phyloP scores from a whole-genome alignment of 2,329 filamentous ascomycete genomes.

The Aspergillus sp. region DNA sequence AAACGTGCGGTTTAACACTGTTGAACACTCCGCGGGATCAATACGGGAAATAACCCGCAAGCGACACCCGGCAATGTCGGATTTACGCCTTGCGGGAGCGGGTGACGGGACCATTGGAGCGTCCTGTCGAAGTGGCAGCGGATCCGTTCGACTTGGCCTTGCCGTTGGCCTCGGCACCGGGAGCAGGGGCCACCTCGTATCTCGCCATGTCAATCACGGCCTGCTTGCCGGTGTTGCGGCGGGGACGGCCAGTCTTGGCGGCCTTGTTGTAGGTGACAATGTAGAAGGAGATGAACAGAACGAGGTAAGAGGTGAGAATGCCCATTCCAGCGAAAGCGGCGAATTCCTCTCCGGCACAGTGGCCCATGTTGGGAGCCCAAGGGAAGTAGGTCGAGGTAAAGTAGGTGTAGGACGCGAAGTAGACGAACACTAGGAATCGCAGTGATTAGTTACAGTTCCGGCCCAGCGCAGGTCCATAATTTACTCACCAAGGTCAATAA shows the following conservation, averaged over 20 bases:
- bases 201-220: constrained; percentile 80
- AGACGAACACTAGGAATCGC: constrained; percentile 73
- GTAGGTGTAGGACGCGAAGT: constrained; percentile 99
- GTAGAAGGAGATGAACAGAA: constrained; percentile 99
- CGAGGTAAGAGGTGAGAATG: constrained; percentile 90
- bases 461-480: not conserved
- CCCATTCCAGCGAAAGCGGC: constrained; percentile 89
- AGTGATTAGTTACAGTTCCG: constrained; percentile 19
- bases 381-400: constrained; percentile 89
- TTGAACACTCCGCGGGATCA: not conserved
- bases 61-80: not conserved
- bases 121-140: constrained; percentile 36
- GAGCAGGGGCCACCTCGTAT: constrained; percentile 57
- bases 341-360: constrained; percentile 95
- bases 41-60: not conserved
- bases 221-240: constrained; percentile 71
- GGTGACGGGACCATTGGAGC: constrained; percentile 46
- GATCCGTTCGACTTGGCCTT: constrained; percentile 31
- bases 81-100: constrained; percentile 50
- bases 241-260: constrained; percentile 42
- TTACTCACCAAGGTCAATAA: constrained; percentile 85
- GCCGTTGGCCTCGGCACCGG: constrained; percentile 28
- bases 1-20: not conserved
- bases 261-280: constrained; percentile 87
- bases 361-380: constrained; percentile 77